A percentile compares a stretch with the other conserved stretches of the same genome.
Conservation (phyloP, 805 yeast genomes). For the Yueomyces sp. region DNA sequence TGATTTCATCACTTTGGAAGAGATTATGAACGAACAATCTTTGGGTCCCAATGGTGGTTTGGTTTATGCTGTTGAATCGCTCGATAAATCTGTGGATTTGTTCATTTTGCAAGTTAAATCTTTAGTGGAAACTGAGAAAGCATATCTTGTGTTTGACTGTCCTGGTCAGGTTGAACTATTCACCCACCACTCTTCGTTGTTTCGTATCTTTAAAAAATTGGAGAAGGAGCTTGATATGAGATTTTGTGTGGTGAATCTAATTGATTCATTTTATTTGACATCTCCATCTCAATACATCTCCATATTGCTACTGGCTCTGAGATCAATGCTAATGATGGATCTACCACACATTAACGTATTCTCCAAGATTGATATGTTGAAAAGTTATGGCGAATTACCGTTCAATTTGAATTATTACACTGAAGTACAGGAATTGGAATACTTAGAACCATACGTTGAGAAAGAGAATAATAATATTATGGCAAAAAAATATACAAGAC, state of each 20-base stretch:
- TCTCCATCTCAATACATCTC: conserved; percentile 86
- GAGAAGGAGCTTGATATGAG: conserved; percentile 56
- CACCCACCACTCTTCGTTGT: conserved; percentile 74
- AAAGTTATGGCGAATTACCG: conserved; percentile 68
- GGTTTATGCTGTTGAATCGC: conserved; percentile 69
- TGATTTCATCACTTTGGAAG: conserved; percentile 63
- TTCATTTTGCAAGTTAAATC: conserved; percentile 44
- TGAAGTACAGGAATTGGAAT: conserved; percentile 74
- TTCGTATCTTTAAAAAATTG: conserved; percentile 49
- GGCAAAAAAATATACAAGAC: conserved; percentile 46
- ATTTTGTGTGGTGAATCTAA: conserved; percentile 70
- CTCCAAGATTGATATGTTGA: conserved; percentile 76
- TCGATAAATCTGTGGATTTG: conserved; percentile 43
- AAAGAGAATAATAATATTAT: conserved; percentile 64
- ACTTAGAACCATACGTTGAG: conserved; percentile 53
- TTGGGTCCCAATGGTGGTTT: conserved; percentile 87
- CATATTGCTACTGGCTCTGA: conserved; percentile 58
- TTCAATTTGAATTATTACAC: conserved; percentile 78
- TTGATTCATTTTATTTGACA: conserved; percentile 72
- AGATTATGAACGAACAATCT: conserved; percentile 56
- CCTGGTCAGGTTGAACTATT: conserved; percentile 95
- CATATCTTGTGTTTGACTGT: conserved; percentile 72
- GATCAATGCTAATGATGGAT: conserved; percentile 88
- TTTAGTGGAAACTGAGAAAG: conserved; percentile 41
- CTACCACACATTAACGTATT: conserved; percentile 88